Evolutionary conservation across 2,329 filamentous ascomycete genomes (phyloP).

Genomic region (Fusarium irregulare): DNA sequence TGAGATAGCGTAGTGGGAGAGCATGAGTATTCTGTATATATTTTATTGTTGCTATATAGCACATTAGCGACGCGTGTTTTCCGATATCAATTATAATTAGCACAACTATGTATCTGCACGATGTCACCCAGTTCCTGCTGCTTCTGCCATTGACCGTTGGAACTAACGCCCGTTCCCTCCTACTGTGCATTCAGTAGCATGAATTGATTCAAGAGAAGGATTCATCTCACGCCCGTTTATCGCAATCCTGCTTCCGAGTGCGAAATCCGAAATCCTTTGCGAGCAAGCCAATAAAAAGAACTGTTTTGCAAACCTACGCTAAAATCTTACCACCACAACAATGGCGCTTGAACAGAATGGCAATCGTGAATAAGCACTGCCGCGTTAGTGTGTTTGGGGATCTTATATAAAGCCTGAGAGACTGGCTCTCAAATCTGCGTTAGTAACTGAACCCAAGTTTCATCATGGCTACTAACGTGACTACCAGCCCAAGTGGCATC

Average conservation of each 20-base stretch:
- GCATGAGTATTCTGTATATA: neutral
- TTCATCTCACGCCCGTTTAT: neutral
- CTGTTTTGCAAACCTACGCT: neutral
- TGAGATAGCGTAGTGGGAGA: constrained; percentile 9
- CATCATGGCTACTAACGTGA: neutral
- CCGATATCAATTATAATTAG: neutral
- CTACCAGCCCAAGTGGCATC: neutral
- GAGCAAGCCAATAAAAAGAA: neutral
- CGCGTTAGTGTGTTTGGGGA: neutral
- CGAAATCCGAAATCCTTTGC: neutral
- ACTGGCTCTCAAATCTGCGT: too few species aligned
- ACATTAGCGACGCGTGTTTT: constrained; percentile 8
- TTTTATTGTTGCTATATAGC: neutral
- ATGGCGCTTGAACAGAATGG: neutral
- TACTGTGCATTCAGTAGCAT: neutral
- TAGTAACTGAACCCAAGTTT: too few species aligned
- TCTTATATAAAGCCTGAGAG: neutral
- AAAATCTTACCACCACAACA: neutral
- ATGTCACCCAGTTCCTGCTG: neutral
- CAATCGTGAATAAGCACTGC: neutral
- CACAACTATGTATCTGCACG: neutral
- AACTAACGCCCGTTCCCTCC: fast-evolving
- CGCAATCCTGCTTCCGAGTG: neutral
- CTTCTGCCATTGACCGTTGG: neutral
- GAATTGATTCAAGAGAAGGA: neutral